These are phyloP conservation scores for Trichoderma sp. DNA, from an alignment of 2,329 filamentous ascomycete genomes.

Conservation along the genomic window DNA sequence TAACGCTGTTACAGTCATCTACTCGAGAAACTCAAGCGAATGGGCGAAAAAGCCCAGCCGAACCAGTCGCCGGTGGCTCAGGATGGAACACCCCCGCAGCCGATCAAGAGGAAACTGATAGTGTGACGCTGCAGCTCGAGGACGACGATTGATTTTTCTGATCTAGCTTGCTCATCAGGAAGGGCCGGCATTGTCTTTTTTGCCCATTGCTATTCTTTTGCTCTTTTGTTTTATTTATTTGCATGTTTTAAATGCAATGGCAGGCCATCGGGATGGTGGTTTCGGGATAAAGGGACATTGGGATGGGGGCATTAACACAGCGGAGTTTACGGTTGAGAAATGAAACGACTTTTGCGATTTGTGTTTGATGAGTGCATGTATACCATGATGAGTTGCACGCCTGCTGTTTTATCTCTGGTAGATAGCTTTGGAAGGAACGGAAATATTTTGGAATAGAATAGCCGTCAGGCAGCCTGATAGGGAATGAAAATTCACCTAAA, in stretches of 20 bases:
- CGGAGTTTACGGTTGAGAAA: neutral
- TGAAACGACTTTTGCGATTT: neutral
- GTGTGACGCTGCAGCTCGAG: conserved; percentile 30
- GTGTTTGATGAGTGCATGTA: neutral
- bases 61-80: conserved; percentile 31
- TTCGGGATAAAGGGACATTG: neutral
- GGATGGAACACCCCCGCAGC: conserved; percentile 37
- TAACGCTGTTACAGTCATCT: conserved; percentile 47
- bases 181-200: neutral
- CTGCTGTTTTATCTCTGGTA: neutral
- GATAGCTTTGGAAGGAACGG: neutral
- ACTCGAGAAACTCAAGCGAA: conserved; percentile 52
- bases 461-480: neutral
- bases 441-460: neutral
- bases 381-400: neutral
- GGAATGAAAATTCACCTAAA: neutral
- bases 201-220: neutral
- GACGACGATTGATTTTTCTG: neutral
- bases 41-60: conserved; percentile 41
- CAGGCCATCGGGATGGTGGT: neutral
- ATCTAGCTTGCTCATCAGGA: neutral
- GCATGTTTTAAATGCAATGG: neutral
- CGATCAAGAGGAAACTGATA: conserved; percentile 47
- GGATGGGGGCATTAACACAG: neutral
- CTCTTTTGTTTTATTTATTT: neutral